phyloP scores from a whole-genome alignment of 148 eudicot species.

The Diospyros lotus region DNA sequence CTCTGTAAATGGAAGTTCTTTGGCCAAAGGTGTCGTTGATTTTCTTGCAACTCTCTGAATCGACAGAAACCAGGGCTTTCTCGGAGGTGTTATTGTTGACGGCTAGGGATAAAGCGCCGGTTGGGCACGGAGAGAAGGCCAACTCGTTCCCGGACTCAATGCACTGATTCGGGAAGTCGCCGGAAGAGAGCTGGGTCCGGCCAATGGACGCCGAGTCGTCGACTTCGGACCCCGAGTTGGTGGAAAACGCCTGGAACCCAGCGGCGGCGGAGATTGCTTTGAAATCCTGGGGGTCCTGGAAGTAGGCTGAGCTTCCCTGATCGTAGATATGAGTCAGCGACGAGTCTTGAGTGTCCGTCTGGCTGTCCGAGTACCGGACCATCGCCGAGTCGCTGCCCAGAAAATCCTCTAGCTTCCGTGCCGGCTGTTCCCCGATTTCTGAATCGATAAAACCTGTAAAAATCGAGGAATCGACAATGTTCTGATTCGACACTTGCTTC shows the following conservation, averaged over 20 bases:
- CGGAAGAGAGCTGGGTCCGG: conserved; percentile 16
- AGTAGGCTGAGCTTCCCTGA: conserved; percentile 29
- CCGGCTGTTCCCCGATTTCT: conserved; percentile 22
- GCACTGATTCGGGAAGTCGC: conserved; percentile 38
- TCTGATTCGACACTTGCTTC: conserved; percentile 17
- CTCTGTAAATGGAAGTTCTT: conserved; percentile 93
- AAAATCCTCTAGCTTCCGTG: conserved; percentile 83
- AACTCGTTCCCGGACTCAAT: conserved; percentile 47
- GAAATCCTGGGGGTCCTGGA: conserved; percentile 38
- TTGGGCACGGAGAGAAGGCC: conserved; percentile 17
- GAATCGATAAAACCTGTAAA: conserved; percentile 16
- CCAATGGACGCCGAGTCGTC: conserved; percentile 56
- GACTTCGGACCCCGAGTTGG: conserved; percentile 89
- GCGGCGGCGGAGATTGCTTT: conserved; percentile 17
- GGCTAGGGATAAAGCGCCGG: conserved; percentile 46
- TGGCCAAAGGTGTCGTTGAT: conserved; percentile 83
- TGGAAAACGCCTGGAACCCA: conserved; percentile 53
- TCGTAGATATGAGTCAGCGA: conserved; percentile 79
- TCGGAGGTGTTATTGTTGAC: conserved; percentile 30
- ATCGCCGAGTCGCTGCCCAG: conserved; percentile 53
- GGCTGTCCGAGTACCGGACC: conserved; percentile 33
- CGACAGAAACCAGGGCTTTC: conserved; percentile 37
- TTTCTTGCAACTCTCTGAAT: conserved; percentile 54
- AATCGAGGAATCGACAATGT: conserved; percentile 21
- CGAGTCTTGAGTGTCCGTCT: conserved; percentile 69